These are phyloP conservation scores for Yamadazyma dendronema DNA, from an alignment of 1,139 yeast species.

Conservation along the genomic window DNA sequence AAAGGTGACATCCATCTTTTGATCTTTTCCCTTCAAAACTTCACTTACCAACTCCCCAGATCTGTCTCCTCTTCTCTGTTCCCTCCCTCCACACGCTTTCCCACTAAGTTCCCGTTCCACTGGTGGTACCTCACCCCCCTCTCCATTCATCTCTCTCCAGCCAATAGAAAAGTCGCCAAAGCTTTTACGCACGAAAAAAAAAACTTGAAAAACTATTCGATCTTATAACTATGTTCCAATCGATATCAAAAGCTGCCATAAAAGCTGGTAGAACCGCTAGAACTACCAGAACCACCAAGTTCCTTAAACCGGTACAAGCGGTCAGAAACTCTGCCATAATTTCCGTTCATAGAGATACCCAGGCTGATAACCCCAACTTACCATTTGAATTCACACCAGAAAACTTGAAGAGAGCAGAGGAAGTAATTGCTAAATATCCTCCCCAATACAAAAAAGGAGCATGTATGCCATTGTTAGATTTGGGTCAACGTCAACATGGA, in stretches of 20 bases:
- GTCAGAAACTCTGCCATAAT: conserved; percentile 41
- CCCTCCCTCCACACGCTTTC: neutral
- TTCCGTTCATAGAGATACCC: conserved; percentile 73
- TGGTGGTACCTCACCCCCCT: neutral
- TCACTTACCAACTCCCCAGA: no score
- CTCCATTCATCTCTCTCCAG: conserved; percentile 3
- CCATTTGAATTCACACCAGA: conserved; percentile 77
- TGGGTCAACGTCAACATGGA: conserved; percentile 88
- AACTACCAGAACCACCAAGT: no score
- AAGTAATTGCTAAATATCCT: conserved; percentile 77
- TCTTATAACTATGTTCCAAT: conserved; percentile 13
- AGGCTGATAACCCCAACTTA: conserved; percentile 62
- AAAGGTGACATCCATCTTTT: no score
- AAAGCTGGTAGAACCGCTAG: conserved; percentile 1
- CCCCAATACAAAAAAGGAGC: conserved; percentile 87
- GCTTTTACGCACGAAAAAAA: conserved; percentile 15
- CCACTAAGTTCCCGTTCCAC: neutral
- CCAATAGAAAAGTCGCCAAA: conserved; percentile 21
- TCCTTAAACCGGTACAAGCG: no score
- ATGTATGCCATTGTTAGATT: conserved; percentile 80
- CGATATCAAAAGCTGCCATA: conserved; percentile 4
- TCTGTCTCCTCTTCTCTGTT: no score
- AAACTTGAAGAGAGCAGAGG: conserved; percentile 67
- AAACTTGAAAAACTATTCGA: conserved; percentile 4
- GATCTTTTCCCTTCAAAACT: no score